Conservation (phyloP, 805 yeast species). For the Saccharomyces paradoxus region DNA sequence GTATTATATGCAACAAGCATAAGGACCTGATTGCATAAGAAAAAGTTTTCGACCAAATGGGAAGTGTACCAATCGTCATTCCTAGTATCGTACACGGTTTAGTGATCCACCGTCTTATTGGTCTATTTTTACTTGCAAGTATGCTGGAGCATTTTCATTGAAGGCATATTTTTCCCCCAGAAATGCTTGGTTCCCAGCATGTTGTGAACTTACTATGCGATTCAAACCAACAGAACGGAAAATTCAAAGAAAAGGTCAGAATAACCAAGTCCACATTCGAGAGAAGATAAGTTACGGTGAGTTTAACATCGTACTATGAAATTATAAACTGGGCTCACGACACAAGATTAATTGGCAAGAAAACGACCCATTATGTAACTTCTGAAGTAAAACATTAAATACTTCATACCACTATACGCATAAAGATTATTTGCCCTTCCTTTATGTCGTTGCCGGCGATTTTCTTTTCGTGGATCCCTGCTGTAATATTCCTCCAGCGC, state of each 20-base stretch:
- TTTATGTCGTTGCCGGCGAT: neutral
- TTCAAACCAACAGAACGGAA: neutral
- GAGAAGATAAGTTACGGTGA: neutral
- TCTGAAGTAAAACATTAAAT: neutral
- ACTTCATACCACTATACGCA: too few species aligned
- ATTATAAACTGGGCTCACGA: too few species aligned
- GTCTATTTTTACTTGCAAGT: neutral
- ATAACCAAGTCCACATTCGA: neutral
- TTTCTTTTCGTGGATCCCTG: too few species aligned
- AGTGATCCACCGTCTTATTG: neutral
- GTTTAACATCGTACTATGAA: too few species aligned
- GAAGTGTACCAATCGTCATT: neutral
- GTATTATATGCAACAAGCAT: constrained; percentile 58
- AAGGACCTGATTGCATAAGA: constrained; percentile 53
- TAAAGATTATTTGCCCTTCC: neutral
- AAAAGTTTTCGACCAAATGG: constrained; percentile 22
- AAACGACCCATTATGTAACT: too few species aligned
- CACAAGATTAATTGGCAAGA: too few species aligned
- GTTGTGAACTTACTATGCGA: neutral
- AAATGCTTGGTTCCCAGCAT: neutral
- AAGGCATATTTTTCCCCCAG: neutral
- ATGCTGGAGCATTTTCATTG: neutral
- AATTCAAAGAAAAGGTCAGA: neutral
- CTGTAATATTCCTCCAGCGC: too few species aligned
- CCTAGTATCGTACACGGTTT: neutral